Evolutionary conservation across 495 filamentous ascomycete species (phyloP), one percentile per base, ranked within the genome.

Genomic region (Neurospora sp.): DNA sequence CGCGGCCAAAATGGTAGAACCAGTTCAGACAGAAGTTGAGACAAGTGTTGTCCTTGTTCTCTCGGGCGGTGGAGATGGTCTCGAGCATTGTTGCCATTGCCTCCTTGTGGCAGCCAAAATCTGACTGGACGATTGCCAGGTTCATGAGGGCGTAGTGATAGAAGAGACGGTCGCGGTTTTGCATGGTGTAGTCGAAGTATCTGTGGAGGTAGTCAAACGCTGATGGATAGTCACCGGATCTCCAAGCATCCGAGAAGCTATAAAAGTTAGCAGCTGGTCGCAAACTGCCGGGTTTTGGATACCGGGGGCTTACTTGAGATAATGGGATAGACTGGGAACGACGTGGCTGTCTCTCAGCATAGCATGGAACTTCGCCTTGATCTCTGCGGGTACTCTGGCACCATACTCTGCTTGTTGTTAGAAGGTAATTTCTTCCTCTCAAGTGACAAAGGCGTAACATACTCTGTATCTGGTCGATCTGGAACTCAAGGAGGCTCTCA

Each of bases 141-240:
- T 97, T 97, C 74, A 99, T 88, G n/a, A 98, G 84, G 14, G 96
- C 96, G 79, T 98, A 98, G 76, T 98, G 96, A 79, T 98, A 98
- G 75, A 94, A 94, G n/a, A 82, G 80, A 27, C 92, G 89, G 78
- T 96, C 92, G 37, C 89, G 83, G 75, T 89, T 92, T 74, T 96
- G 92, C 92, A 98, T 94, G 6, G 93, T 96, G 82, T 97, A 97
- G 80, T 99, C 96, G 78, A 97, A 99, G 81, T 97, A 98, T 45
- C 94, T 91, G 79, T 99, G 95, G 38, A 99, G 87, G 74, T 91
- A 91, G 73, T 99, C 94, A 79, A 98, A 94, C 0, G 95, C 91
- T 0, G 90, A 91, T 14, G 93, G 88, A 78, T 95, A 97, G 80
- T 98, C 95, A 0, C 96, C 96, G 12, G 94, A 88, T 74, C 89